Conservation (phyloP, 148 eudicot genomes). For the Amaranthus palmeri region DNA sequence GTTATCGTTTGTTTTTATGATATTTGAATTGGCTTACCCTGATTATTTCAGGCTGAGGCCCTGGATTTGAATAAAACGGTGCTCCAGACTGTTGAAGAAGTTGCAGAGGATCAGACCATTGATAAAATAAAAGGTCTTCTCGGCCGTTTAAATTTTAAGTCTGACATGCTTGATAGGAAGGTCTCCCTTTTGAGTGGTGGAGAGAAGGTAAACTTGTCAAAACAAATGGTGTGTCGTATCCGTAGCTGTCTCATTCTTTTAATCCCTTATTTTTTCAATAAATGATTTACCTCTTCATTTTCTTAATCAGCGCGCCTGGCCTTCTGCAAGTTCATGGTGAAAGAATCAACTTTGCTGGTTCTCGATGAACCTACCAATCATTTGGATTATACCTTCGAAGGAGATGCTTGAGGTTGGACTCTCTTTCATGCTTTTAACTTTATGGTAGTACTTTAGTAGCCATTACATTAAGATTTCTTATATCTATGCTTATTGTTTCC, state of each 20-base stretch:
- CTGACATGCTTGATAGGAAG: conserved; percentile 96
- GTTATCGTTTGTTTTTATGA: background rate
- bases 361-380: conserved; percentile 98
- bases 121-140: conserved; percentile 94
- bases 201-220: conserved; percentile 60
- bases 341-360: conserved; percentile 82
- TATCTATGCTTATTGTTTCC: conserved; percentile 3
- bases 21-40: background rate
- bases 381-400: conserved; percentile 89
- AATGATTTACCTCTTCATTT: conserved; percentile 5
- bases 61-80: conserved; percentile 88
- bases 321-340: conserved; percentile 98
- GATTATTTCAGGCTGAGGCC: conserved; percentile 73
- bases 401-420: conserved; percentile 94
- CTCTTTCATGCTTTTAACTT: background rate
- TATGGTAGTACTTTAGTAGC: background rate
- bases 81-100: conserved; percentile 85
- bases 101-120: conserved; percentile 86
- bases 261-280: background rate
- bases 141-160: conserved; percentile 87
- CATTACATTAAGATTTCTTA: background rate
- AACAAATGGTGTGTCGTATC: background rate
- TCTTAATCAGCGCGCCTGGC: conserved; percentile 68
- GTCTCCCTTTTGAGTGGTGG: conserved; percentile 93
- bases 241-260: background rate